Percentiles rank a stretch among this genome's conserved stretches.
Evolutionary conservation across 2,329 filamentous ascomycete species (phyloP).

Genomic region (Aspergillus aculeatinus): DNA sequence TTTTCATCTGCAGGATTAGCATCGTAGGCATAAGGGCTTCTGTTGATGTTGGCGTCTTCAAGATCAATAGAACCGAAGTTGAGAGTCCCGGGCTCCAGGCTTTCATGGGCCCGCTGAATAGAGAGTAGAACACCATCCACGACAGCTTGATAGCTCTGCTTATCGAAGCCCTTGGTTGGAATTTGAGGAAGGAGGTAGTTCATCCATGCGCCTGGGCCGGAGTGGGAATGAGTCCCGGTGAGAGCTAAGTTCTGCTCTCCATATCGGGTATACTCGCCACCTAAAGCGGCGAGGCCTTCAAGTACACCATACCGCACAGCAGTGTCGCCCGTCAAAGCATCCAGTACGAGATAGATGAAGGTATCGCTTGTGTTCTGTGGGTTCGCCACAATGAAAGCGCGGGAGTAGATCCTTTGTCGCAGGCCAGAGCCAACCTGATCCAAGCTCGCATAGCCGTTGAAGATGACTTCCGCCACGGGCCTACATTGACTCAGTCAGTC

Average conservation of each 20-base stretch:
- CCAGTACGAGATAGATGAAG: slow-evolving; percentile 83
- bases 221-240: slow-evolving; percentile 90
- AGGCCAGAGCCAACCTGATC: slow-evolving; percentile 79
- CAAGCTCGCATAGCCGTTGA: slow-evolving; percentile 90
- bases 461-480: slow-evolving; percentile 83
- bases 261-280: slow-evolving; percentile 72
- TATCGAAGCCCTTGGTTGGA: slow-evolving; percentile 80
- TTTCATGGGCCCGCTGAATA: slow-evolving; percentile 76
- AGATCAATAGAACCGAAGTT: slow-evolving; percentile 69
- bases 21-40: slow-evolving; percentile 83
- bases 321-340: slow-evolving; percentile 84
- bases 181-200: slow-evolving; percentile 94
- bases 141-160: slow-evolving; percentile 83
- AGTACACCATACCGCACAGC: slow-evolving; percentile 85
- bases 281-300: slow-evolving; percentile 67
- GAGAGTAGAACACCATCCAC: slow-evolving; percentile 82
- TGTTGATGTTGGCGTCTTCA: slow-evolving; percentile 77
- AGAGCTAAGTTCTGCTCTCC: slow-evolving; percentile 79
- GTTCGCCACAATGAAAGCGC: slow-evolving; percentile 83
- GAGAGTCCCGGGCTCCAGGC: slow-evolving; percentile 67
- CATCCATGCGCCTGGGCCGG: slow-evolving; percentile 87
- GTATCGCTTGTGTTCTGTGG: slow-evolving; percentile 65
- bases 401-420: slow-evolving; percentile 81
- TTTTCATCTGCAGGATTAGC: slow-evolving; percentile 79
- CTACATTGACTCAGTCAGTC: slow-evolving; percentile 37